These are phyloP conservation scores for Triticum aestivum DNA, from an alignment of 176 grass and related monocot species.

Conservation along the genomic window DNA sequence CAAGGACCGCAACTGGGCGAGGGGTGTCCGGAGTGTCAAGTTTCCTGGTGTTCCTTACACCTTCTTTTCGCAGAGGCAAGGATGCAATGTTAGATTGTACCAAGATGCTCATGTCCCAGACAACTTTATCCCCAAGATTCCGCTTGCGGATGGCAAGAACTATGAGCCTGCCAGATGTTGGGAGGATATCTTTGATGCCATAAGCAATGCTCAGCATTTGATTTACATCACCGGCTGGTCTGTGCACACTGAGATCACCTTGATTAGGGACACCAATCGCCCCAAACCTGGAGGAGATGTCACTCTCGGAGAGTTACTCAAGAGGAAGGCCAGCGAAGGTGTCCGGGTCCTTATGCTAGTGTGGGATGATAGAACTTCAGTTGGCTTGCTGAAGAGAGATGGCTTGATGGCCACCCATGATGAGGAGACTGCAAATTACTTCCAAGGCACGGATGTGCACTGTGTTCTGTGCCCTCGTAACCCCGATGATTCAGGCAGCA, in stretches of 20 bases:
- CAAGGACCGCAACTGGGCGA: slow-evolving; percentile 52
- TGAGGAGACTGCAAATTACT: slow-evolving; percentile 56
- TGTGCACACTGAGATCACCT: slow-evolving; percentile 50
- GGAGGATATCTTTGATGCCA: slow-evolving; percentile 71
- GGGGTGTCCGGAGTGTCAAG: slow-evolving; percentile 46
- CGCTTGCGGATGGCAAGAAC: slow-evolving; percentile 50
- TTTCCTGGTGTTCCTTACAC: slow-evolving; percentile 70
- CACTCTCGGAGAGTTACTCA: slow-evolving; percentile 63
- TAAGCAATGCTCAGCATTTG: slow-evolving; percentile 52
- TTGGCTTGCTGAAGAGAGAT: slow-evolving; percentile 56
- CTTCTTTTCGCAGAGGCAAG: slow-evolving; percentile 61
- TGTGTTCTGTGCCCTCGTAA: slow-evolving; percentile 61
- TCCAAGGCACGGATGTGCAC: slow-evolving; percentile 37
- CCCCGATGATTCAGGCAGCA: slow-evolving; percentile 56
- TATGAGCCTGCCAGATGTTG: slow-evolving; percentile 65
- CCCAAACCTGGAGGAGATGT: slow-evolving; percentile 58
- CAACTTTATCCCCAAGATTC: slow-evolving; percentile 63
- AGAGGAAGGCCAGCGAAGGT: slow-evolving; percentile 64
- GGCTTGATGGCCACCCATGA: slow-evolving; percentile 68
- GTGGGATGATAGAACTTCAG: slow-evolving; percentile 65
- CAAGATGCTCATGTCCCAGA: slow-evolving; percentile 62
- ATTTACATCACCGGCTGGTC: slow-evolving; percentile 73
- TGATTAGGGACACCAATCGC: slow-evolving; percentile 58
- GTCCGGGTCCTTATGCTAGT: slow-evolving; percentile 59
- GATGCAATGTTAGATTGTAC: slow-evolving; percentile 57